Evolutionary conservation across 371 early-diverging fungal genomes (phyloP), one percentile per base, ranked within the genome.

Genomic region (Mucor mucedo): DNA sequence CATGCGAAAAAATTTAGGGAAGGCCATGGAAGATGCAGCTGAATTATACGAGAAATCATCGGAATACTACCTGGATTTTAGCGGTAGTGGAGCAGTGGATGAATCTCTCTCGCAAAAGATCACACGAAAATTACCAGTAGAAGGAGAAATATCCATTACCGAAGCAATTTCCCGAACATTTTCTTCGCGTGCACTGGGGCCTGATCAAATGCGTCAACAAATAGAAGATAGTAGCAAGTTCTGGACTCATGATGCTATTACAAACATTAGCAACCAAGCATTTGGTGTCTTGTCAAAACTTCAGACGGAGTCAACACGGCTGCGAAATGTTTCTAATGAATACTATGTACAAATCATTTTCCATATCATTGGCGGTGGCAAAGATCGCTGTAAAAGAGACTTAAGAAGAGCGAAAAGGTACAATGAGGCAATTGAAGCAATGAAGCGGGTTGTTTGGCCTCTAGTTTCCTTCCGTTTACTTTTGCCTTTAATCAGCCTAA

Each of bases 211-310:
- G 13, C 62, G 62, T 16, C 55, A 62, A 42, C 62, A 55, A 30
- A 30, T 57, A 0, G 63, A 63, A 32, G 63, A 63, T 32, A 30
- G 28, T 10, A 33, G 50, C 44, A 35, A 21, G 16, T 53, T 62
- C 44, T 56, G 58, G 55, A 16, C 75, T 63, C 16, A 90, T 78
- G 42, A 98, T 71, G 11, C 93, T 82, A 55, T 80, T 67, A 60
- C 83, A 70, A 50, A 94, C 73, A 48, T 69, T 39, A 64, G 65
- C 42, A 52, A 60, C 10, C 38, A 69, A 10, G 73, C 76, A 0
- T 68, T 76, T 38, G 27, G 29, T 2, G 66, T 76, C 0, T 39
- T 78, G 10, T 55, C 70, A 0, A 53, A 62, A 13, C 68, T 78
- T 3, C 76, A 78, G 39, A 66, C 65, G 3, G 76, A 78, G 49